A percentile compares a stretch with the other conserved stretches of the same genome.
Conservation (phyloP, 1,139 yeast species). For the Meyerozyma sp. region DNA sequence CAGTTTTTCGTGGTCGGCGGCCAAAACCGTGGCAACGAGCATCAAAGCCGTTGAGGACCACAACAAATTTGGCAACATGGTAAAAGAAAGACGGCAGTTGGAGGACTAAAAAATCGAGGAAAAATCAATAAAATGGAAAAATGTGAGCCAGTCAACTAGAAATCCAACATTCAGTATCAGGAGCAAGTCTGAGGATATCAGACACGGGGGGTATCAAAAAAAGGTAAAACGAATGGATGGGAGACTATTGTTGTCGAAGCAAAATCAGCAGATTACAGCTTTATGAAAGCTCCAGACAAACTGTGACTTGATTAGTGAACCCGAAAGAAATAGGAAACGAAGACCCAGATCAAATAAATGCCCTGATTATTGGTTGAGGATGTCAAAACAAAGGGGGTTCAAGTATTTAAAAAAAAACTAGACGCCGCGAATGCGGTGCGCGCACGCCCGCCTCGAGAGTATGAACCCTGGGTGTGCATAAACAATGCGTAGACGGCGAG, state of each 20-base stretch:
- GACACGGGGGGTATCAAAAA: neutral
- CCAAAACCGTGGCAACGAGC: constrained; percentile 3
- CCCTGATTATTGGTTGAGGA: neutral
- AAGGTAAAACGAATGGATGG: neutral
- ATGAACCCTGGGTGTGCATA: constrained; percentile 1
- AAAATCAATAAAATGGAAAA: neutral
- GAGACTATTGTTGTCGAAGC: neutral
- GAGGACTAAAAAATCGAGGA: neutral
- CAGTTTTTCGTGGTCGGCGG: constrained; percentile 2
- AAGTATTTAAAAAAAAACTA: neutral
- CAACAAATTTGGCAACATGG: constrained; percentile 3
- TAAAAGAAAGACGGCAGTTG: constrained; percentile 10
- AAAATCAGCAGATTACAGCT: neutral
- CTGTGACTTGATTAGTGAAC: neutral
- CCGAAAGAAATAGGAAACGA: neutral
- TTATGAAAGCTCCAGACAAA: neutral
- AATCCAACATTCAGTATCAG: neutral
- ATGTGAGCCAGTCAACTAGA: neutral
- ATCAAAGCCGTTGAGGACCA: constrained; percentile 3
- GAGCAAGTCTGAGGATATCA: neutral
- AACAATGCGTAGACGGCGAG: neutral
- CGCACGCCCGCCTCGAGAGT: neutral
- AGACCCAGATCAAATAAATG: neutral
- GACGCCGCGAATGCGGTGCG: constrained; percentile 1
- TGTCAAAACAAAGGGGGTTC: constrained; percentile 1